Base-by-base conservation (phyloP, 2,329 filamentous ascomycete species). In the Sarocladium kiliense region DNA sequence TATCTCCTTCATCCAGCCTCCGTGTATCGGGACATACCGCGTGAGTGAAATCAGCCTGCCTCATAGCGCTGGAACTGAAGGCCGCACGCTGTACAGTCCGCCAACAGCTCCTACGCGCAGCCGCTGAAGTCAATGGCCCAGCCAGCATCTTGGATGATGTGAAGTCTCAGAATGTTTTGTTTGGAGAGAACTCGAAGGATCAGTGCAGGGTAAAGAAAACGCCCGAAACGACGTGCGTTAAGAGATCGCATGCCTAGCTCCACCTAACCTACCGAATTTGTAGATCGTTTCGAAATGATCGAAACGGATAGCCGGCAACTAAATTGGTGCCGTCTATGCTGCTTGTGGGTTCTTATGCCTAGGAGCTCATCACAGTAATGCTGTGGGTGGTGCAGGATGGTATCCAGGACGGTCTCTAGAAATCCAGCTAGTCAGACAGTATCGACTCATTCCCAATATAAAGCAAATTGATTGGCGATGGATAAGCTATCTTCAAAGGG, bases 21-120 rank as follows among this genome's bases (percentile, higher is more conserved):
- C 30, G 30, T 32, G 7, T 26, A 18, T 53, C 19, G 19, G 25
- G 23, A 65, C 73, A 64, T 67, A 76, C 72, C n/a, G 68, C 69
- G 59, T 78, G 75, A 1, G 75, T 75, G 53, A 77, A 78, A 62
- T 78, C 75, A 14, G 71, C 72, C 6, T 56, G 60, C 0, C 55
- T 56, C 5, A 63, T 56, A 3, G 67, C 36, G 7, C 69, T 71
- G 7, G 67, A 66, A 44, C 73, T 75, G 54, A 77, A 77, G 16
- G 37, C 47, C 4, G 58, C 57, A 16, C 54, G 62, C n/a, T 65
- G 61, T 3, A 32, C 2, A 16, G 5, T 23, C 14, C 42, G 18
- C 32, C 18, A 30, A 9, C 47, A 27, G 18, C 23, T 49, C 7
- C 54, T 26, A 2, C 25, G 34, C 14, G 36, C 21, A 2, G 42